Base-by-base conservation (phyloP, 2,329 filamentous ascomycete genomes). In the Diplodia corticola region DNA sequence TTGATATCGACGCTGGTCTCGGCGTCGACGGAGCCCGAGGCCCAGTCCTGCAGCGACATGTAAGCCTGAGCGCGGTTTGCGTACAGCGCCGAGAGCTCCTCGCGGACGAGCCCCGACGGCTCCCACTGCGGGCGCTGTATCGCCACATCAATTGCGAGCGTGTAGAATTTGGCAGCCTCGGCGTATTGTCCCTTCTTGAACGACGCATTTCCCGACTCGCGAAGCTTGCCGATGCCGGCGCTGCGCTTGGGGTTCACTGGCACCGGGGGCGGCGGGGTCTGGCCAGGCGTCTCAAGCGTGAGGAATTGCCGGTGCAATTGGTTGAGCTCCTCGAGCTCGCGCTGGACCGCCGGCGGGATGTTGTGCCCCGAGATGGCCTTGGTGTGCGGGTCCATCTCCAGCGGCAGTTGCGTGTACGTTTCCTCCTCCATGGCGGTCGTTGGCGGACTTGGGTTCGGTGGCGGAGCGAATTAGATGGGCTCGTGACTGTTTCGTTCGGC, bases 241-340 rank as follows among this genome's bases (percentile, higher is more conserved):
- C 86, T 89, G 74, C 94, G 92, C 82, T 97, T 97, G 61, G 92
- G 93, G 83, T 97, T 96, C 69, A 97, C 89, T 67, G 93, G 93
- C 49, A 96, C 85, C 0, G 95, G 95, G 0, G 94, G 91, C 5
- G 93, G 93, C 0, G 94, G 94, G 22, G 92, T 84, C 66, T 80
- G 80, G 67, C 86, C 84, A 5, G 89, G 86, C 0, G 81, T 80
- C 53, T 87, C 84, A 71, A 92, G 86, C 65, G 80, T 79, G 72
- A 95, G 83, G 68, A 98, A 86, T 50, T 85, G 79, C 71, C 88
- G 88, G 86, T 96, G 91, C 60, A 97, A 87, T 60, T 79, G 75
- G 84, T 97, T 97, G 68, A 98, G 88, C 49, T 88, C 82, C 37
- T 84, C 80, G 71, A 97, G 88, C 69, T 83, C 80, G 67, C 73